phyloP scores from a whole-genome alignment of 148 eudicot species.

The Chenopodium quinoa region DNA sequence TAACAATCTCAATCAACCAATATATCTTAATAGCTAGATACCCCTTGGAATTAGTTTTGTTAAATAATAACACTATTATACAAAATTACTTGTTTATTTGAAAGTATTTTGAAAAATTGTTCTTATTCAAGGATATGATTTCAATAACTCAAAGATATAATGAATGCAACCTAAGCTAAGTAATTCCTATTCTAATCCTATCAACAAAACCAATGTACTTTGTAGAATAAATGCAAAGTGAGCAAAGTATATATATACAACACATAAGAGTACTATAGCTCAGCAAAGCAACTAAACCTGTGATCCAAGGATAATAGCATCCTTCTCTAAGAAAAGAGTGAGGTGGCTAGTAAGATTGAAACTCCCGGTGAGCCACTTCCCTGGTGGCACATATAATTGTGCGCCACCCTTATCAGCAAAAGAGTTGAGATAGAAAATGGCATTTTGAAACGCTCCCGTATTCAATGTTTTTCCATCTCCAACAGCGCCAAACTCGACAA shows the following conservation, averaged over 20 bases:
- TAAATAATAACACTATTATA: too few relatives aligned
- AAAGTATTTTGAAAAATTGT: neutral
- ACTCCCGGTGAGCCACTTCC: constrained; percentile 60
- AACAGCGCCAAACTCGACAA: constrained; percentile 57
- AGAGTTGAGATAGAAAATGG: constrained; percentile 57
- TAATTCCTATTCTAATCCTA: neutral
- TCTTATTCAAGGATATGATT: neutral
- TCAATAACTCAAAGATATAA: neutral
- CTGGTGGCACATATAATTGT: constrained; percentile 54
- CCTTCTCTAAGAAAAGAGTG: constrained; percentile 61
- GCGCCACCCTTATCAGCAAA: constrained; percentile 70
- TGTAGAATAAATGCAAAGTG: neutral
- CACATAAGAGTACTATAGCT: neutral
- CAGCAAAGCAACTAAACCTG: constrained; percentile 41
- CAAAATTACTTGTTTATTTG: too few relatives aligned
- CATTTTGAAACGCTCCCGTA: constrained; percentile 59
- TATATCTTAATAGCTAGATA: too few relatives aligned
- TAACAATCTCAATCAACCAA: too few relatives aligned
- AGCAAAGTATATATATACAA: neutral
- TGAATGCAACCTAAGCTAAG: neutral
- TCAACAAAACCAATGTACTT: neutral
- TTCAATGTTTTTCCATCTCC: constrained; percentile 62
- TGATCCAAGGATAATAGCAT: constrained; percentile 52
- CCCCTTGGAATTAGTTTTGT: neutral
- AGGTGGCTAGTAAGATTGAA: constrained; percentile 64